Percentiles rank a stretch among this genome's conserved stretches.
Conservation (phyloP, 2,329 filamentous ascomycete species). For the Rhynchosporium graminicola region DNA sequence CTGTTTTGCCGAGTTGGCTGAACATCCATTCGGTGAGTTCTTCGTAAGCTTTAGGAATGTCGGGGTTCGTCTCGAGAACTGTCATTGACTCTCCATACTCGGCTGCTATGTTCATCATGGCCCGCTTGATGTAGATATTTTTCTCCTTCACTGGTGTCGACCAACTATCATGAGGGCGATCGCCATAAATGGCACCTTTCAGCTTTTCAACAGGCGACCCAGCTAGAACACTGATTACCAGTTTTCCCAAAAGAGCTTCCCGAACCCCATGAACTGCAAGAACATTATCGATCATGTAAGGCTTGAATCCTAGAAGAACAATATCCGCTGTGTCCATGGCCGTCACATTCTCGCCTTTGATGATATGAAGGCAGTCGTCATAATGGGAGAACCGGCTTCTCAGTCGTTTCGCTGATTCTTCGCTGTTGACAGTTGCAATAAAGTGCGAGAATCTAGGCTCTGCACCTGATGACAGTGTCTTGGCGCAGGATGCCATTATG, state of each 20-base stretch:
- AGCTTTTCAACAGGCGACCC: constrained; percentile 73
- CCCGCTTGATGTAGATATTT: constrained; percentile 66
- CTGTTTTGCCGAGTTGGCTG: constrained; percentile 69
- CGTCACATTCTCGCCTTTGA: constrained; percentile 61
- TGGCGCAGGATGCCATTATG: constrained; percentile 30
- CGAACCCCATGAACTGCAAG: constrained; percentile 67
- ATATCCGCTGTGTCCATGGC: constrained; percentile 71
- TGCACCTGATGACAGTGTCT: constrained; percentile 20
- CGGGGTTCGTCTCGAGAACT: constrained; percentile 58
- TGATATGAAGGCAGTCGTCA: constrained; percentile 33
- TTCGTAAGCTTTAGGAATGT: constrained; percentile 56
- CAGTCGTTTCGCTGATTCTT: constrained; percentile 42
- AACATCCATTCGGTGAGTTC: constrained; percentile 75
- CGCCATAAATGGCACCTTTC: constrained; percentile 51
- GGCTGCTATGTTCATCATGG: constrained; percentile 83
- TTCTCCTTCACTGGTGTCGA: neutral
- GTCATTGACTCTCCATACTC: constrained; percentile 81
- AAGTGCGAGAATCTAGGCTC: constrained; percentile 37
- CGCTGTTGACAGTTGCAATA: constrained; percentile 47
- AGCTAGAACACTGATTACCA: constrained; percentile 80
- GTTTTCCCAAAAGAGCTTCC: constrained; percentile 74
- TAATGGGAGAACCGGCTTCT: constrained; percentile 39
- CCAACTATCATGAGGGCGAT: neutral
- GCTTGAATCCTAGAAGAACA: constrained; percentile 79
- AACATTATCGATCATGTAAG: constrained; percentile 70